phyloP scores from a whole-genome alignment of 2,329 filamentous ascomycete species.

The Blastomyces gilchristii region DNA sequence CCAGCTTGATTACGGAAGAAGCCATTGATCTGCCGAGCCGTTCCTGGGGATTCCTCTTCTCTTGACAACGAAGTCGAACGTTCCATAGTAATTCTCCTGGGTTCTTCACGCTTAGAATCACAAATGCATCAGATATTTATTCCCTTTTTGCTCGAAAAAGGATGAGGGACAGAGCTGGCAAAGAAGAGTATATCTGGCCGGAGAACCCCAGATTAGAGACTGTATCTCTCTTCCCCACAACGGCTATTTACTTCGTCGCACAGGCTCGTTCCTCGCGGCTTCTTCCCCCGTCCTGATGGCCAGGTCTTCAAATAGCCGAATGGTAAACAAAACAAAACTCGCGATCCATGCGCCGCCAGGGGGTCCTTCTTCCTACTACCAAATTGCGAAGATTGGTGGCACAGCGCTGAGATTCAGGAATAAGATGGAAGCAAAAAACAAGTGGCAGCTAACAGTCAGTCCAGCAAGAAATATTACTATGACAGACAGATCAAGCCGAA shows the following conservation, averaged over 20 bases:
- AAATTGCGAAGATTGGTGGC: not conserved
- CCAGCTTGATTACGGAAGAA: constrained; percentile 8
- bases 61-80: constrained; percentile 1
- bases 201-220: not conserved
- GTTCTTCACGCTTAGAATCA: not conserved
- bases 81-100: not conserved
- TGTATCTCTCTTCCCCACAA: not conserved
- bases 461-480: not conserved
- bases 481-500: not conserved
- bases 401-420: not conserved
- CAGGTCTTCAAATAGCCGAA: not conserved
- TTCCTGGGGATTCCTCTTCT: not conserved
- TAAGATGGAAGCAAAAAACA: not conserved
- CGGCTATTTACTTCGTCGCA: not conserved
- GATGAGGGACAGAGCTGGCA: not conserved
- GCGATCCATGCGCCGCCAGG: not conserved
- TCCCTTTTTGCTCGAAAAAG: not conserved
- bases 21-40: not conserved
- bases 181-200: not conserved
- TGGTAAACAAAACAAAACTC: not conserved
- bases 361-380: not conserved
- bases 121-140: not conserved
- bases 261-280: not conserved
- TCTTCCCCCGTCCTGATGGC: not conserved
- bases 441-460: not conserved